A percentile compares a stretch with the other conserved stretches of the same genome.
Conservation (phyloP, 768 basidiomycete species). For the Termitomyces titanicus region DNA sequence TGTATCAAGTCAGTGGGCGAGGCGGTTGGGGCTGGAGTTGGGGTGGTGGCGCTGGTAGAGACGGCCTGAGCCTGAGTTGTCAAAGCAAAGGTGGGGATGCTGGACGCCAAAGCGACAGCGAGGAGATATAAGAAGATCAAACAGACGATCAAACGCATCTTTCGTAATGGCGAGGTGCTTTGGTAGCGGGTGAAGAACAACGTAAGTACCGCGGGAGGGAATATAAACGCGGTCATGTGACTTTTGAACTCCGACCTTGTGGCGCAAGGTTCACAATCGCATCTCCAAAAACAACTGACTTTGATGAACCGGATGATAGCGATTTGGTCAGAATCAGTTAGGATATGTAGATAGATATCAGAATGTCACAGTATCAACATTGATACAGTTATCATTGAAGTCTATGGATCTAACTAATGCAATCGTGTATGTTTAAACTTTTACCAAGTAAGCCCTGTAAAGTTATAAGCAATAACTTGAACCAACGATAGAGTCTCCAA, state of each 20-base stretch:
- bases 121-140: not conserved
- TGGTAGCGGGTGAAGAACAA: not conserved
- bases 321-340: too few relatives aligned
- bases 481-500: not conserved
- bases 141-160: not conserved
- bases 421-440: not conserved
- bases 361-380: not conserved
- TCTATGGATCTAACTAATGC: not conserved
- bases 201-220: too few relatives aligned
- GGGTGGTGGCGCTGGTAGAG: not conserved
- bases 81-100: not conserved
- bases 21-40: not conserved
- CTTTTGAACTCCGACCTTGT: not conserved
- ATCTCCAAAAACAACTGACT: too few relatives aligned
- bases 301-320: too few relatives aligned
- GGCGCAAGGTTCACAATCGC: not conserved
- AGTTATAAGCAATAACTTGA: not conserved
- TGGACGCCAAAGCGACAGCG: not conserved
- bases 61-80: not conserved
- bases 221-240: constrained; percentile 6
- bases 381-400: not conserved
- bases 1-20: not conserved
- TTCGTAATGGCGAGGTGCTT: not conserved
- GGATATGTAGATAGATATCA: too few relatives aligned
- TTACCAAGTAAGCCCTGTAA: not conserved